Evolutionary conservation across 306 rosid species (phyloP), one percentile per base, ranked within the genome.

Genomic region (Cicer arietinum): DNA sequence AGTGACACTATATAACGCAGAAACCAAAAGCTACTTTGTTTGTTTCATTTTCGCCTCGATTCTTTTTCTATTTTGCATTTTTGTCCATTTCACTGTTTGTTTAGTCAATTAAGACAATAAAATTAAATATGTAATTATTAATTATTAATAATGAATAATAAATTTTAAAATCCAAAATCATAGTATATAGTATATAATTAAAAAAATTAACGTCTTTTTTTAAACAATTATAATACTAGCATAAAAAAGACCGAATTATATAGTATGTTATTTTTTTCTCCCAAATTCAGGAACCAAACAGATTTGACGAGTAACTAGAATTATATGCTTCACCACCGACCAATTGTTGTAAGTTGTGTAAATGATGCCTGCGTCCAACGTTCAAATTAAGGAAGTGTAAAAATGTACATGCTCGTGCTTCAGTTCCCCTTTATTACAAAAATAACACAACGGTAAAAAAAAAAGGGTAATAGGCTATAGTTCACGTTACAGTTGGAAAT

Each of bases 371-470:
- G 37, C 37, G 74, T 76, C 76, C 66, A 74, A 65, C 43, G 78
- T 84, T 74, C 77, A 46, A 11, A 5, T 47, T 62, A 60, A 84
- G 84, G 67, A 39, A 64, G 47, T 61, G 75, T 43, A 75, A 84
- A 83, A 82, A 73, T 85, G 64, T 83, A 85, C 88, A 86, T 74
- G 80, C 79, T 74, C 83, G 75, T 52, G 75, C 71, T 79, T 80
- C 57, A 62, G 71, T 78, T 78, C 88, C 90, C 89, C 84, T 90
- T 66, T 87, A 88, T 87, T 87, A 56, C 56, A 73, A 76, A 62
- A 73, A 78, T 11, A 78, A 85, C 77, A 62, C 72, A 81, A 69
- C 48, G 13, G 37, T 12, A 13, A 30, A 42, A 77, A 74, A 83
- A 72, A 62, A 75, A 64, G 77, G 83, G 83, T 71, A 77, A 41